A percentile compares a stretch with the other conserved stretches of the same genome.
Evolutionary conservation across 2,329 filamentous ascomycete genomes (phyloP).

Genomic region (Arthroderma sp.): DNA sequence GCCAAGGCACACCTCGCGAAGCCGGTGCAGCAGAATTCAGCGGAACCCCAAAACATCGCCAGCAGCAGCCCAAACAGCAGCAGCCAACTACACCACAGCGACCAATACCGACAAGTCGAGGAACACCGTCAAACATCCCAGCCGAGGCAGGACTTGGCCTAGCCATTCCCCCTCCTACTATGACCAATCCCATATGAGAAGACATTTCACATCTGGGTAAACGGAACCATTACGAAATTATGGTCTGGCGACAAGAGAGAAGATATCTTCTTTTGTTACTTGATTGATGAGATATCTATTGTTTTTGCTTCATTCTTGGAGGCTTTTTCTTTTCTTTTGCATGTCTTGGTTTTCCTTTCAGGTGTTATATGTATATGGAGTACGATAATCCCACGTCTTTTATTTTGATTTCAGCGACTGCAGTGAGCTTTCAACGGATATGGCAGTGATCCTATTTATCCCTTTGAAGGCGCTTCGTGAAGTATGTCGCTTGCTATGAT

Average conservation of each 20-base stretch:
- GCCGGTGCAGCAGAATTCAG: conserved; percentile 7
- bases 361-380: background rate
- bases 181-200: conserved; percentile 7
- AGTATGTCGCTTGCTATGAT: too few species aligned
- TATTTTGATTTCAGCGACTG: background rate
- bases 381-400: background rate
- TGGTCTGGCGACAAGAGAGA: background rate
- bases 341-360: background rate
- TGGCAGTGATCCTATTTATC: too few species aligned
- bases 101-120: background rate
- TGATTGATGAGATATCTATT: background rate
- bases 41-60: conserved; percentile 10
- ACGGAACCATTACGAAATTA: background rate
- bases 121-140: background rate
- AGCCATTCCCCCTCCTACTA: conserved; percentile 4
- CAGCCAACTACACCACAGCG: background rate
- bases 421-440: too few species aligned
- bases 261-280: background rate
- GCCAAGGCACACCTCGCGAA: conserved; percentile 18
- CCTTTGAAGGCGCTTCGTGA: too few species aligned
- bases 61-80: conserved; percentile 8
- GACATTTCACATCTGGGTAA: background rate
- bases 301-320: background rate
- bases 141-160: background rate
- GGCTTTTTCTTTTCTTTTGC: background rate